Percentiles rank a stretch among this genome's conserved stretches.
phyloP scores from a whole-genome alignment of 2,329 filamentous ascomycete species.

The Capronia coronata region DNA sequence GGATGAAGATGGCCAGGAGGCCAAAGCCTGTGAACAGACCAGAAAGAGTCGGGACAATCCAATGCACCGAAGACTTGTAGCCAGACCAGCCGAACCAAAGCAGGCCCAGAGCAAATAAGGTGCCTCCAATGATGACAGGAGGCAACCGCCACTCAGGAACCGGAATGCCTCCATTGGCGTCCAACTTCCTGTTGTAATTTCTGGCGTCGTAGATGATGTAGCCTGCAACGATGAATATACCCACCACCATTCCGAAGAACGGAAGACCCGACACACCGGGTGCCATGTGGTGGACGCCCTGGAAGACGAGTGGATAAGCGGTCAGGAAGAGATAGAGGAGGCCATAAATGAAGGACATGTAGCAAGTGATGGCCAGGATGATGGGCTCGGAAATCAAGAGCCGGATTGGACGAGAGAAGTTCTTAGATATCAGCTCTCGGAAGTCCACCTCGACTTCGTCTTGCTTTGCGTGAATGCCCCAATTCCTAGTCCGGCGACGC shows the following conservation, averaged over 20 bases:
- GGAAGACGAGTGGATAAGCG: conserved; percentile 34
- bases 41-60: conserved; percentile 39
- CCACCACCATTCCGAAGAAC: conserved; percentile 76
- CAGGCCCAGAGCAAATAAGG: conserved; percentile 53
- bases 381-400: conserved; percentile 42
- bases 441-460: conserved; percentile 51
- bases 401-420: conserved; percentile 45
- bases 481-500: conserved; percentile 51
- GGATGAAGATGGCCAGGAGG: conserved; percentile 53
- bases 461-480: conserved; percentile 56
- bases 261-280: conserved; percentile 66
- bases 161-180: conserved; percentile 56
- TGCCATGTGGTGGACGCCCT: conserved; percentile 59
- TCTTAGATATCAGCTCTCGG: conserved; percentile 45
- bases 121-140: conserved; percentile 48
- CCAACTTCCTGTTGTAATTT: conserved; percentile 62
- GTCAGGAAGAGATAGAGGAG: conserved; percentile 32
- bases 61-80: conserved; percentile 38
- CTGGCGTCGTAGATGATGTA: conserved; percentile 59
- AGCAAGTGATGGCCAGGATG: conserved; percentile 38
- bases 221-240: conserved; percentile 61
- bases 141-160: conserved; percentile 54
- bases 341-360: conserved; percentile 34
- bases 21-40: conserved; percentile 54
- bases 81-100: conserved; percentile 76